Evolutionary conservation across 352 stramenopile genomes (phyloP), one percentile per base, ranked within the genome.

Genomic region (Globisporangium sylvaticum): DNA sequence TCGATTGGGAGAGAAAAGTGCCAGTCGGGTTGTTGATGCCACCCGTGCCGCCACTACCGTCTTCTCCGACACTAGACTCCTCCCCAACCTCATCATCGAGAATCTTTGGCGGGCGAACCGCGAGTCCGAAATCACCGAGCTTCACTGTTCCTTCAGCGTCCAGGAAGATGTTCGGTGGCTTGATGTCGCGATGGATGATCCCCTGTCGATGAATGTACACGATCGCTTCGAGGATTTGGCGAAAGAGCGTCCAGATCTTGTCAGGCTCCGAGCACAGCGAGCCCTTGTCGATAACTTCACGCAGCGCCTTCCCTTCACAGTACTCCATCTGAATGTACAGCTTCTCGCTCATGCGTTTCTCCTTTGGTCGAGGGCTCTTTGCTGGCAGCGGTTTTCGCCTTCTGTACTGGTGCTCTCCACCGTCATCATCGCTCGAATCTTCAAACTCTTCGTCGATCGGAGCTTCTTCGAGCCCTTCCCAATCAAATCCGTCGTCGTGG

Each of bases 271-370:
- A 80, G 63, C 76, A 92, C 29, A 98, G 71, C 0, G 72, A 71
- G 18, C 82, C 83, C 55, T 98, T 90, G 70, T 99, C 95, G 65
- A 98, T 98, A 39, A 98, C 83, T 52, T 98, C 91, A 62, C 94
- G 79, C 39, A 99, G 77, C 29, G 95, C 97, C 57, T 96, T 98
- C 9, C 89, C 80, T 54, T 96, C 83, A 58, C 96, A 99, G 70
- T 95, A 99, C 75, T 99, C 92, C 96, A 99, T 99, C 75, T 98
- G 91, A 67, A 97, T 97, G 68, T 94, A 96, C 61, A 97, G 74
- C 66, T 83, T 89, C 64, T 96, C 88, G 39, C 81, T 80, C 57
- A 76, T 79, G 48, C 83, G 79, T 31, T 81, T 88, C 25, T 72
- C 64, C 42, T 62, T 27, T 6, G 31, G 25, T 56, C 48, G 44